Conservation (phyloP, 768 basidiomycete species). For the Lentinula lateritia region DNA sequence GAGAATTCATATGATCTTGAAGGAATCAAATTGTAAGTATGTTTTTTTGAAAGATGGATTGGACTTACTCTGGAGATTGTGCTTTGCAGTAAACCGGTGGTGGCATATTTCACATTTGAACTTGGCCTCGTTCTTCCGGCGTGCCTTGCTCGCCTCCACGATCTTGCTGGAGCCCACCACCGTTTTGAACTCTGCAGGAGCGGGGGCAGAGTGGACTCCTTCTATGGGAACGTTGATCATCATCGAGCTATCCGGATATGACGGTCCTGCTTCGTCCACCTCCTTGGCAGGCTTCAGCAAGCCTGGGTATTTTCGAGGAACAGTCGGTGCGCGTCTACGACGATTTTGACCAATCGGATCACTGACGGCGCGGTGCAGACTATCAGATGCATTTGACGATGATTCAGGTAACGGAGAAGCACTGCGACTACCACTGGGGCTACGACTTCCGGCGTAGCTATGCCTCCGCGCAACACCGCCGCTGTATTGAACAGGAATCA, state of each 20-base stretch:
- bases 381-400: not conserved
- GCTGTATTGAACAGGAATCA: conserved; percentile 1
- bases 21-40: not conserved
- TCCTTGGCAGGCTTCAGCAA: conserved; percentile 4
- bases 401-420: not conserved
- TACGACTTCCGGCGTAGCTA: not conserved
- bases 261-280: conserved; percentile 3
- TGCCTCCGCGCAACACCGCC: conserved; percentile 4
- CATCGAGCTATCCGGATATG: not conserved
- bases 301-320: not conserved
- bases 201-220: not conserved
- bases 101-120: conserved; percentile 1
- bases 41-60: not conserved
- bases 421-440: not conserved
- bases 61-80: conserved; percentile 4
- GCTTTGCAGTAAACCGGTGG: conserved; percentile 5
- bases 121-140: conserved; percentile 6
- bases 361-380: not conserved
- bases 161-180: conserved; percentile 5
- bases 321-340: conserved; percentile 3
- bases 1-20: conserved; percentile 5
- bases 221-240: conserved; percentile 5
- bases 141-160: not conserved
- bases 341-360: conserved; percentile 2
- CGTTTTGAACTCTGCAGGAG: not conserved